Conservation (phyloP, 805 yeast species). For the Spencermartinsiella europaea region DNA sequence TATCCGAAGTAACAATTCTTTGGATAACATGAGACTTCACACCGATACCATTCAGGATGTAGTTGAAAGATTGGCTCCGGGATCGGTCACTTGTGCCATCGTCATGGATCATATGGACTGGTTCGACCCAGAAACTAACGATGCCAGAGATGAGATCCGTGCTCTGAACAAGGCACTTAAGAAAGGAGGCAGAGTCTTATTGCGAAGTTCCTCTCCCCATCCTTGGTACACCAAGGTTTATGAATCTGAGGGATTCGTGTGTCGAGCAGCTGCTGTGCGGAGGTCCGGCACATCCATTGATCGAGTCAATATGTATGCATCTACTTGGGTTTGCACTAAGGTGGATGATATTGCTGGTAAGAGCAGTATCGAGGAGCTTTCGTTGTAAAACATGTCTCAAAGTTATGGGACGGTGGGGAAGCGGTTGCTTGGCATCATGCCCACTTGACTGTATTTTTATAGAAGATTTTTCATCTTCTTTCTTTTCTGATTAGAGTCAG, state of each 20-base stretch:
- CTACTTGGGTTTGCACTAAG: slow-evolving; percentile 80
- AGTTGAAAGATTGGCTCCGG: slow-evolving; percentile 54
- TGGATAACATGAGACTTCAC: slow-evolving; percentile 69
- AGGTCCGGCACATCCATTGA: slow-evolving; percentile 62
- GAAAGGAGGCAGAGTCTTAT: slow-evolving; percentile 66
- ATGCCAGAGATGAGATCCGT: slow-evolving; percentile 60
- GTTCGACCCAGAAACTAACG: slow-evolving; percentile 64
- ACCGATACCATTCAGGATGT: slow-evolving; percentile 78
- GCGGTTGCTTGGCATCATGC: no score
- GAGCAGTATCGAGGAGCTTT: slow-evolving; percentile 2
- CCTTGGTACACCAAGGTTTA: slow-evolving; percentile 78
- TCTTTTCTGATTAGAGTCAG: not conserved
- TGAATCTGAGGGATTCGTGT: slow-evolving; percentile 60
- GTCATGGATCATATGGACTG: slow-evolving; percentile 94
- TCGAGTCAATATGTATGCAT: slow-evolving; percentile 82
- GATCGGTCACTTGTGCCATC: slow-evolving; percentile 67
- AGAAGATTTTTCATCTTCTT: no score
- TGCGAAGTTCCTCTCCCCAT: slow-evolving; percentile 64
- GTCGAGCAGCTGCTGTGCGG: slow-evolving; percentile 68
- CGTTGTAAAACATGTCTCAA: not conserved
- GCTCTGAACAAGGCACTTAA: slow-evolving; percentile 60
- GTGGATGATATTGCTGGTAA: slow-evolving; percentile 20
- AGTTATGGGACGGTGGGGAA: no score
- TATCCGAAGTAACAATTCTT: slow-evolving; percentile 43
- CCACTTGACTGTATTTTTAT: no score